These are phyloP conservation scores for Helicocarpus griseus DNA, from an alignment of 2,329 filamentous ascomycete genomes.

Conservation along the genomic window DNA sequence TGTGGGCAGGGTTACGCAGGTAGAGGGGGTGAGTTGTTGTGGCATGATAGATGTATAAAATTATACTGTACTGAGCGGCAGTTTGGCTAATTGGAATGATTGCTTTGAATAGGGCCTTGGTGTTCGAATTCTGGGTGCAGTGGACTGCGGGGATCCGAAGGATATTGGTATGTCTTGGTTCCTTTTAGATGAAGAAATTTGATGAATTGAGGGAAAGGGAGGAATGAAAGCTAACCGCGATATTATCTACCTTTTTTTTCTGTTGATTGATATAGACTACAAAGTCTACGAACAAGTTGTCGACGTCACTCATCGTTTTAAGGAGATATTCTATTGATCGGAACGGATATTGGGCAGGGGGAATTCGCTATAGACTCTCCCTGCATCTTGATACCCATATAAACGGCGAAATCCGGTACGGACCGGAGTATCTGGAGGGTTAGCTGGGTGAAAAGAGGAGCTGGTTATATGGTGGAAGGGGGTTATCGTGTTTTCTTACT, in stretches of 20 bases:
- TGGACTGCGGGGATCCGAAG: conserved; percentile 34
- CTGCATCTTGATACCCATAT: not conserved
- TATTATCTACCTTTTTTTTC: too few species aligned
- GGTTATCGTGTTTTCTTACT: too few species aligned
- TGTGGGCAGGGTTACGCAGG: conserved; percentile 37
- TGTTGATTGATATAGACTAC: conserved; percentile 66
- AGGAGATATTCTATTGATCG: conserved; percentile 65
- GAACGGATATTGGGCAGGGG: conserved; percentile 1
- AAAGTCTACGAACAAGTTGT: conserved; percentile 68
- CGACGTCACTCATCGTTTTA: conserved; percentile 72
- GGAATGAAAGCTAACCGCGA: not conserved
- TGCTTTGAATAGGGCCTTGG: conserved; percentile 25
- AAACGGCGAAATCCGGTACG: not conserved
- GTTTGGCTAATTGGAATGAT: not conserved
- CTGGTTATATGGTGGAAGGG: too few species aligned
- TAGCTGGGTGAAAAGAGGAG: too few species aligned
- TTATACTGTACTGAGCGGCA: too few species aligned
- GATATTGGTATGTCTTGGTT: conserved; percentile 29
- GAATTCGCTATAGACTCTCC: too few species aligned
- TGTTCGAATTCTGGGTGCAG: conserved; percentile 31
- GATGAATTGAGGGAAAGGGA: too few species aligned
- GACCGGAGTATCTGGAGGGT: too few species aligned
- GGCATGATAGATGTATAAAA: too few species aligned
- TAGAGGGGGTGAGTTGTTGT: conserved; percentile 28
- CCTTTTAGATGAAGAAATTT: too few species aligned